phyloP scores from a whole-genome alignment of 768 basidiomycete genomes.

The Boletus vinaceobasis region DNA sequence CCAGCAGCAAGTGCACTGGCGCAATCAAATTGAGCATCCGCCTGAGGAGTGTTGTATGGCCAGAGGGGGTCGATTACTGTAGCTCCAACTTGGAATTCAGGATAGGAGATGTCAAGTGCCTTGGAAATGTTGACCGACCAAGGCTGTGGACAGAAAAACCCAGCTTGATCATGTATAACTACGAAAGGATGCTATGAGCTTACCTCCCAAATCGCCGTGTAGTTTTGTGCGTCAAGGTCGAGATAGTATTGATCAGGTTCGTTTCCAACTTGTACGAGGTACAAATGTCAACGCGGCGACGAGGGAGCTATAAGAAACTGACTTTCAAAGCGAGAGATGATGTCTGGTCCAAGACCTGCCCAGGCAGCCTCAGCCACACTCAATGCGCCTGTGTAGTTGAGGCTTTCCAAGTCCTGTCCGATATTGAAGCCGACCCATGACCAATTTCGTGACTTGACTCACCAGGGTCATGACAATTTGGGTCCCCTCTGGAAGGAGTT shows the following conservation, averaged over 20 bases:
- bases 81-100: constrained; percentile 48
- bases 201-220: constrained; percentile 45
- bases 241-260: constrained; percentile 51
- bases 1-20: constrained; percentile 49
- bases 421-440: not conserved
- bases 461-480: constrained; percentile 47
- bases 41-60: constrained; percentile 44
- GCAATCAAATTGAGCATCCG: constrained; percentile 39
- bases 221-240: constrained; percentile 41
- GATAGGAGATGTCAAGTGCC: constrained; percentile 35
- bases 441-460: constrained; percentile 1
- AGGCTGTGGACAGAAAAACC: constrained; percentile 27
- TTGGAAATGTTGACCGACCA: constrained; percentile 49
- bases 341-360: constrained; percentile 33
- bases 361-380: constrained; percentile 42
- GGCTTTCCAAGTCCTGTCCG: constrained; percentile 42
- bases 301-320: not conserved
- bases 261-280: constrained; percentile 41
- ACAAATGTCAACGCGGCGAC: not conserved
- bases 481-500: constrained; percentile 43
- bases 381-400: constrained; percentile 42
- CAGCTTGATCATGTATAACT: not conserved
- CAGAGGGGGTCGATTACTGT: constrained; percentile 51
- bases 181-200: constrained; percentile 2
- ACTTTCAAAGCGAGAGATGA: constrained; percentile 48